These are phyloP conservation scores for Podospora pseudoanserina DNA, from an alignment of 495 filamentous ascomycete species.

Conservation along the genomic window DNA sequence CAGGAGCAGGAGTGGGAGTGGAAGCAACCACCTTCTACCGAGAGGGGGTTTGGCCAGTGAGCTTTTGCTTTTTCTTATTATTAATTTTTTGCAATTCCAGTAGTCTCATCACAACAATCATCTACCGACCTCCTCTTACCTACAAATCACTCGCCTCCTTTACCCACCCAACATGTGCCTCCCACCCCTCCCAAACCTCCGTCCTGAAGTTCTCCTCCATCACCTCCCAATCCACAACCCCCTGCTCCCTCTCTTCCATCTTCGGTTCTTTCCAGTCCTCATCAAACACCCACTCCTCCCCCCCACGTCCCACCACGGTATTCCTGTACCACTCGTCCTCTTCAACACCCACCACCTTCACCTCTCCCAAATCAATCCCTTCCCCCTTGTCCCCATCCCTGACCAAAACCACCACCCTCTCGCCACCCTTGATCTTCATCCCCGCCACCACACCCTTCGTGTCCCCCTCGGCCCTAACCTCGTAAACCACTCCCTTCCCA, in stretches of 20 bases:
- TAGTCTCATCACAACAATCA: too few relatives aligned
- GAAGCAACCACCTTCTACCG: too few relatives aligned
- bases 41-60: not conserved
- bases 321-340: not conserved
- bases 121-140: not conserved
- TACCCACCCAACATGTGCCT: constrained; percentile 4
- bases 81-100: not conserved
- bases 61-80: not conserved
- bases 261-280: constrained; percentile 28
- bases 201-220: constrained; percentile 27
- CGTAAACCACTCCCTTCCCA: constrained; percentile 35
- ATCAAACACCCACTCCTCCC: constrained; percentile 18
- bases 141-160: not conserved
- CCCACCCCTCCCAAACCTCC: constrained; percentile 15
- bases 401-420: not conserved
- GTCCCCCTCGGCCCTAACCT: constrained; percentile 30
- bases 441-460: constrained; percentile 40
- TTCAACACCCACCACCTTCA: not conserved
- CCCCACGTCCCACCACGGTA: constrained; percentile 9
- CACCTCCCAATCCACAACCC: constrained; percentile 34
- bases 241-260: constrained; percentile 27
- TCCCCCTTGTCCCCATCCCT: not conserved
- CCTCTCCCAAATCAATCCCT: not conserved
- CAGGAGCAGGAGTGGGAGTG: too few relatives aligned
- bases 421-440: not conserved